Base-by-base conservation (phyloP, 2,329 filamentous ascomycete species). In the Exophiala viscosa region DNA sequence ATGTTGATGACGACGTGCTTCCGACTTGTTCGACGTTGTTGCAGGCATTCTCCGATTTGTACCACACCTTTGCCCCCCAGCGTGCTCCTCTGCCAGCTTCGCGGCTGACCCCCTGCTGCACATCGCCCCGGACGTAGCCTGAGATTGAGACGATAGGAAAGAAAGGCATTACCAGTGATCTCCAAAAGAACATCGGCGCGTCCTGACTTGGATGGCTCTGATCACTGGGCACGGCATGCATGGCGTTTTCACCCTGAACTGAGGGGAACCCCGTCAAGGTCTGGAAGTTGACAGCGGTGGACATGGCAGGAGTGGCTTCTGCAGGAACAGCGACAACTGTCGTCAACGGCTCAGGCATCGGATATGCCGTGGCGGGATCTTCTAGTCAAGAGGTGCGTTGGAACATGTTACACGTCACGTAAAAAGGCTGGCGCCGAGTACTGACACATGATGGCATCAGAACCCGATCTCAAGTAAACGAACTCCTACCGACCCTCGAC, bases 381-480 rank as follows among this genome's bases (percentile, higher is more conserved):
- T 39, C 40, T 7, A 57, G 50, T 50, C 56, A 59, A 54, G 56
- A 59, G 50, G 56, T 59, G 47, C 53, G 52, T 45, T 36, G 40
- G 17, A 23, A n/a, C 23, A 18, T 13, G 42, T 35, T 31, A 51
- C 45, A 33, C 40, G 34, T 23, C 41, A 43, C 20, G 14, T 31
- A 31, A 23, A 36, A 33, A 6, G 6, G 32, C 41, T 31, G 36
- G 40, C 20, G 18, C 38, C 38, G 34, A 40, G 42, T 28, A 39
- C 55, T 58, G 51, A 58, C 51, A 56, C 28, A 28, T 46, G 46
- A 41, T 50, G 33, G 17, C 33, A 38, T n/a, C 34, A 59, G 56
- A 59, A 59, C 42, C 48, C 52, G 15, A 46, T 45, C 17, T 41
- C 50, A 28, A 53, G 39, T 50, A 56, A 59, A 31, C 49, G 11